Evolutionary conservation across 1,284 basidiomycete genomes (phyloP).

Genomic region (Cystobasidium slooffiae): DNA sequence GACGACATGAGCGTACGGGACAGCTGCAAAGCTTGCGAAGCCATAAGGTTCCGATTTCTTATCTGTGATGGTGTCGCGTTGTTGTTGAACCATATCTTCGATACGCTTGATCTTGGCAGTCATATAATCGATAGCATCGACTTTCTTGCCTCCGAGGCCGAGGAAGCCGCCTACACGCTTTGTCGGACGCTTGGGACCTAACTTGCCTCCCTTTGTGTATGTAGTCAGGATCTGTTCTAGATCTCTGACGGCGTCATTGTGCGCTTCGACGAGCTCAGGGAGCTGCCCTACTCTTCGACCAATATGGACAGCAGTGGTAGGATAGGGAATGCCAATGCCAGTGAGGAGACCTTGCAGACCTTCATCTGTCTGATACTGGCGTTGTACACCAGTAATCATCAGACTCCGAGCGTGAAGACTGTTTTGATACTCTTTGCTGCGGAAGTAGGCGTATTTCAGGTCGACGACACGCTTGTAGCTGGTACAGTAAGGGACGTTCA

Average conservation of each 20-base stretch:
- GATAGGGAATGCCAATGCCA: conserved; percentile 67
- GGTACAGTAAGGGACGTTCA: conserved; percentile 4
- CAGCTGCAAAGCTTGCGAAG: conserved; percentile 44
- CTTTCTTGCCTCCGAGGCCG: conserved; percentile 74
- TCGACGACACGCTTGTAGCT: conserved; percentile 43
- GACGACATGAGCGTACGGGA: conserved; percentile 85
- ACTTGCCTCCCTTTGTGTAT: conserved; percentile 75
- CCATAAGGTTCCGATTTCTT: conserved; percentile 78
- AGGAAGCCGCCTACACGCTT: conserved; percentile 72
- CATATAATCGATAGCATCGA: conserved; percentile 79
- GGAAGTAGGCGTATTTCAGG: conserved; percentile 64
- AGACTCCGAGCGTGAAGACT: conserved; percentile 80
- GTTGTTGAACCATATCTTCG: conserved; percentile 76
- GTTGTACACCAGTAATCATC: conserved; percentile 72
- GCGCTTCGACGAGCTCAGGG: conserved; percentile 72
- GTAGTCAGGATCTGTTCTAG: conserved; percentile 80
- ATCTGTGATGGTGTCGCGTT: conserved; percentile 48
- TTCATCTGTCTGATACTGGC: conserved; percentile 74
- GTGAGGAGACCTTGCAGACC: conserved; percentile 58
- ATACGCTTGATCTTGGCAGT: conserved; percentile 64
- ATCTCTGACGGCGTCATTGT: conserved; percentile 82
- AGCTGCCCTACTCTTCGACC: conserved; percentile 74
- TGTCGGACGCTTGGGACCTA: conserved; percentile 74
- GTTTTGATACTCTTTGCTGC: conserved; percentile 73
- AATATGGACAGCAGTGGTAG: conserved; percentile 80